Evolutionary conservation across 768 basidiomycete genomes (phyloP), one percentile per base, ranked within the genome.

Genomic region (Exidia glandulosa): DNA sequence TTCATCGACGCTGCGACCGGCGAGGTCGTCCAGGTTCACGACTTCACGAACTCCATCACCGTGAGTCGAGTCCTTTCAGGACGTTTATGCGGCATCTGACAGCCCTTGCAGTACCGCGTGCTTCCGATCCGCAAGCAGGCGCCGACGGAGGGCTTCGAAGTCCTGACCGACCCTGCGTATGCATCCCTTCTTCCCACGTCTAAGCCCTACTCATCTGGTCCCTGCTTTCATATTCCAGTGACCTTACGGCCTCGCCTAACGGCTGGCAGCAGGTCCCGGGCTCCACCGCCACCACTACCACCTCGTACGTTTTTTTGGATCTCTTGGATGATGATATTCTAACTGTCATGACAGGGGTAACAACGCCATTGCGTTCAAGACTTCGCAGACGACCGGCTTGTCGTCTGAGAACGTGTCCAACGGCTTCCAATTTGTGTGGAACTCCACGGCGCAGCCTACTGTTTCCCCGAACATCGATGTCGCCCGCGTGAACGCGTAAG

Each of bases 1-100:
- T 81, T 80, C 59, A 76, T 85, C 45, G 82, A 84, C 63, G 82
- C 80, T 5, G 77, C 79, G 61, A 71, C 76, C 19, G 79, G 79
- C n/a, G 77, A 79, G 32, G 65, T 85, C 36, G 66, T 81, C 30
- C 72, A 75, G 14, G 73, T 81, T 23, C 77, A 77, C 34, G 80
- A 85, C 66, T 83, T 81, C 68, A 80, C 78, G 33, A 75, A 75
- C 14, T 70, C 77, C 6, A 75, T 48, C 47, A 48, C 19, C 9
- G 34, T 36, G 34, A 36, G 34, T 7, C 34, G 34, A 7, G 16
- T 36, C 33, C 16, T 63, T 60, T 23, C 19, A 12, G 3, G 6
- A 23, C 27, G 10, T 16, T 57, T 52, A 30, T 34, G 23, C 55
- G 25, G 9, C 32, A 7, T n/a, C 34, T 36, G 34, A 2, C 30